Evolutionary conservation across 2,329 filamentous ascomycete species (phyloP).

Genomic region (Dactylellina leptospora): DNA sequence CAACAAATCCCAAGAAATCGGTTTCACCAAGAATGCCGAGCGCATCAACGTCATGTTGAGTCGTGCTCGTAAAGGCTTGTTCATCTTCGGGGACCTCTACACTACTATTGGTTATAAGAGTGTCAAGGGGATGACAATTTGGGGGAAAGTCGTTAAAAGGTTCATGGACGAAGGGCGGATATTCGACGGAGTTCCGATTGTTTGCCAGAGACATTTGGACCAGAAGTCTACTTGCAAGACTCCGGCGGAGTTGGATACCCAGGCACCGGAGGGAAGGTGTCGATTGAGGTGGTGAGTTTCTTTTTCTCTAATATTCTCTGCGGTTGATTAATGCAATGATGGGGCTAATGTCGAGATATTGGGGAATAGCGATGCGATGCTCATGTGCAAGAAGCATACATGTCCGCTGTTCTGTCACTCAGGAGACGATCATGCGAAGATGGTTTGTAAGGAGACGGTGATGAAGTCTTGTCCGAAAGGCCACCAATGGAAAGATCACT

Average conservation of each 20-base stretch:
- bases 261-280: slow-evolving; percentile 77
- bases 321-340: not conserved
- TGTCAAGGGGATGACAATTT: slow-evolving; percentile 69
- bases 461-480: slow-evolving; percentile 62
- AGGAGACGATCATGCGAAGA: slow-evolving; percentile 68
- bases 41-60: slow-evolving; percentile 71
- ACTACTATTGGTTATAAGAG: slow-evolving; percentile 67
- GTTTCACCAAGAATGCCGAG: slow-evolving; percentile 65
- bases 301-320: not conserved
- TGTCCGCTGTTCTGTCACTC: slow-evolving; percentile 73
- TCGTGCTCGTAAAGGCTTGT: slow-evolving; percentile 70
- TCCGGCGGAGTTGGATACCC: slow-evolving; percentile 68
- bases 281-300: slow-evolving; percentile 68
- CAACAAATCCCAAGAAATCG: slow-evolving; percentile 71
- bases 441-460: slow-evolving; percentile 66
- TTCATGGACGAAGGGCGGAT: slow-evolving; percentile 63
- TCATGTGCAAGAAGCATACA: slow-evolving; percentile 69
- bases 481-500: slow-evolving; percentile 67
- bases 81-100: slow-evolving; percentile 74
- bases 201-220: slow-evolving; percentile 70
- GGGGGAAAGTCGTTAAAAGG: slow-evolving; percentile 66
- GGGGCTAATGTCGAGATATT: slow-evolving; percentile 7
- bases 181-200: slow-evolving; percentile 70
- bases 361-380: slow-evolving; percentile 63
- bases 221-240: slow-evolving; percentile 63